Base-by-base conservation (phyloP, 2,329 filamentous ascomycete species). In the Elsinoe fawcettii region DNA sequence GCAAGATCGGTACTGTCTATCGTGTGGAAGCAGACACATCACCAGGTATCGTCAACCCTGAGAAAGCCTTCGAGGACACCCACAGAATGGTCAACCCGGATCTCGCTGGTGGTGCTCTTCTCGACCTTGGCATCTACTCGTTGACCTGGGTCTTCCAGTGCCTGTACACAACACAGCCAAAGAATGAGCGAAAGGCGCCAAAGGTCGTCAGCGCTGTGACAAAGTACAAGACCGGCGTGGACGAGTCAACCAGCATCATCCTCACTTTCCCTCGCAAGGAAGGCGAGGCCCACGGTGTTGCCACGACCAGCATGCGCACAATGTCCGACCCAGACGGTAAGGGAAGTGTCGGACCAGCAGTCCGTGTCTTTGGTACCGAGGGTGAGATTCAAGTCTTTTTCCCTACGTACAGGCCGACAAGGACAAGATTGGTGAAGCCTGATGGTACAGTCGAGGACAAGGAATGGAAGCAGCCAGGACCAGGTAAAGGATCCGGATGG, bases 81-180 rank as follows among this genome's bases (percentile, higher is more conserved):
- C 78, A 90, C 74, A 84, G 90, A 55, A 90, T 95, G 83, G 81
- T 95, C 61, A 95, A 95, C 71, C 78, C 79, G 18, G 85, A 91
- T 65, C 78, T 96, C 44, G 90, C 90, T 0, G 90, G 90, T 27
- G 90, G 90, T 55, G 86, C 85, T 1, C 75, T 95, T 56, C 79
- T 96, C 53, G 90, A 96, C 71, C 77, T 96, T 58, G 90, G 90
- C 60, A 87, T 96, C 71, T 96, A 96, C 75, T 83, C 88, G 47
- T 74, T 96, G 60, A 95, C 89, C 30, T 96, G 90, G 90, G 80
- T 93, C 5, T 95, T 92, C 79, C 89, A 95, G 73, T 86, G 86
- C 44, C 79, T 95, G 25, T 95, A 95, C 73, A 88, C 90, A 70
- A 82, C 87, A 2, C 86, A 91, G 66, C 79, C 84, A 1, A 77